Base-by-base conservation (phyloP, 495 filamentous ascomycete genomes). In the Symbiotaphrina buchneri region DNA sequence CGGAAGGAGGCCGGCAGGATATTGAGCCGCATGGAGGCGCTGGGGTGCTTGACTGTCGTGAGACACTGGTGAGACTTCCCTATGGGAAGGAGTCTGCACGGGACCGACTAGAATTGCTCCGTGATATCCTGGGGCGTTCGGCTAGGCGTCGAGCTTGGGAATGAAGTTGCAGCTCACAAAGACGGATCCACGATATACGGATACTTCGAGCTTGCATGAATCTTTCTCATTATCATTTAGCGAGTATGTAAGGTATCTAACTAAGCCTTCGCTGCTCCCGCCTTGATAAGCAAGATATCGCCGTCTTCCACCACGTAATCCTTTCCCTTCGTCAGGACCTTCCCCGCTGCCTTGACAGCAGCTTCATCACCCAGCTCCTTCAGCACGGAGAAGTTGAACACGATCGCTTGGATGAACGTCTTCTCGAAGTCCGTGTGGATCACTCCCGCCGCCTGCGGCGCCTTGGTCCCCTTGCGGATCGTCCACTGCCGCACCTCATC, bases 401-500 rank as follows among this genome's bases (percentile, higher is more conserved):
- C 77, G 37, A 99, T 61, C 19, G 63, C 79, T 57, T 99, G 90
- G 42, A 99, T 99, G 57, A 99, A 99, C 0, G 90, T 99, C 70
- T 99, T 99, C 55, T 99, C 90, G 39, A 99, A 95, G 48, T 99
- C 90, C 49, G 28, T 26, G 56, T 99, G 90, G 42, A 99, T 99
- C 34, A 95, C 90, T 59, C 90, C 90, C 10, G 90, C 87, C 27
- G 90, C 87, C 47, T 84, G 78, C 11, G 90, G 90, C 21, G 90
- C 90, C 60, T 99, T 99, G 42, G 78, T 90, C 35, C 82, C 83
- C 48, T 84, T 84, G 25, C 90, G 68, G 47, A 99, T 85, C 20
- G 84, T 95, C 90, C 90, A 99, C 53, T 99, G 90, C 37, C 90
- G 68, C 32, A 99, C 90, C 58, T 99, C 90, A 47, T 99, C 90